A percentile compares a stretch with the other conserved stretches of the same genome.
Conservation (phyloP, 495 filamentous ascomycete species). For the Neurospora sp. region DNA sequence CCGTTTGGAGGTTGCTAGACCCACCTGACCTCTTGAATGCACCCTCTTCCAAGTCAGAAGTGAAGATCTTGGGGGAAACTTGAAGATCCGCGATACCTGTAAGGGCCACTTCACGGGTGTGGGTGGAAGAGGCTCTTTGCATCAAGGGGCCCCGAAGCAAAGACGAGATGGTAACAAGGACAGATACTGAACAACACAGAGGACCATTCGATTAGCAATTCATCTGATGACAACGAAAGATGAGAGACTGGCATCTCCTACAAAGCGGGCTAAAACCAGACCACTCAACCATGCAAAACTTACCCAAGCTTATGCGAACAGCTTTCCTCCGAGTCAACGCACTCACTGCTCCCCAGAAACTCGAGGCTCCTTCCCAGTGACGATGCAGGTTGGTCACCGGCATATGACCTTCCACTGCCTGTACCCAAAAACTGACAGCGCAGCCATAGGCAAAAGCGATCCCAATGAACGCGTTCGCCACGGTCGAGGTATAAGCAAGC, state of each 20-base stretch:
- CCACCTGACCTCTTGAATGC: no score
- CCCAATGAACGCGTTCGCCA: not conserved
- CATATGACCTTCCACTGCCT: not conserved
- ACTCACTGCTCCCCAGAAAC: not conserved
- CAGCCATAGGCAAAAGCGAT: not conserved
- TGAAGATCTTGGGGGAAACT: not conserved
- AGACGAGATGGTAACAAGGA: not conserved
- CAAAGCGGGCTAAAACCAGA: no score
- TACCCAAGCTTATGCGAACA: not conserved
- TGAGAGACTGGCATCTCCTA: no score
- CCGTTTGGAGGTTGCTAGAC: no score
- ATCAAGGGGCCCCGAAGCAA: not conserved
- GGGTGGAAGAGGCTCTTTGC: not conserved
- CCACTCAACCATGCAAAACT: not conserved
- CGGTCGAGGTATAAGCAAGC: not conserved
- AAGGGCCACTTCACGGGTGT: not conserved
- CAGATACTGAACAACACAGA: not conserved
- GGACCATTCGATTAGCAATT: not conserved
- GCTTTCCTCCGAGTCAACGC: not conserved
- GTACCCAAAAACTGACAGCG: not conserved
- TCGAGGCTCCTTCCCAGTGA: not conserved
- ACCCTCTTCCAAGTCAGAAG: no score
- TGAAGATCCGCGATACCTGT: not conserved
- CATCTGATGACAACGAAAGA: no score
- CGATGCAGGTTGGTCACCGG: not conserved